Percentiles rank a stretch among this genome's conserved stretches.
Evolutionary conservation across 2,329 filamentous ascomycete species (phyloP).

Genomic region (Tolypocladium pustulatum): DNA sequence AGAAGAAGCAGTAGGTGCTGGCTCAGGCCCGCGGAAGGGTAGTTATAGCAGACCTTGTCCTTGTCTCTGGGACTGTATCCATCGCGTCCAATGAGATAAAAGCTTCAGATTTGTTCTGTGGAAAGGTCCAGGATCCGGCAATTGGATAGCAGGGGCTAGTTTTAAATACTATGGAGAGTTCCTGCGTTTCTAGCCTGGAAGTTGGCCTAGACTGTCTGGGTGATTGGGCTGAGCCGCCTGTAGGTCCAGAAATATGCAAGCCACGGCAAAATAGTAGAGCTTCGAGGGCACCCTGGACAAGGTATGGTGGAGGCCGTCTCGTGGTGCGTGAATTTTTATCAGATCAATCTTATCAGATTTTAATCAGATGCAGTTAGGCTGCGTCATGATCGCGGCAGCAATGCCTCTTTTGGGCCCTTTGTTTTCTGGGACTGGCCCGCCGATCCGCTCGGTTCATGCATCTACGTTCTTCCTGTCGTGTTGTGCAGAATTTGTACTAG

Average conservation of each 20-base stretch:
- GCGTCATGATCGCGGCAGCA: neutral
- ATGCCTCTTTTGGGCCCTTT: neutral
- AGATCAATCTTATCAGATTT: conserved; percentile 5
- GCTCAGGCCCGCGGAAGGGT: neutral
- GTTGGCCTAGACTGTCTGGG: neutral
- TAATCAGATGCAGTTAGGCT: neutral
- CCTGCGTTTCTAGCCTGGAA: neutral
- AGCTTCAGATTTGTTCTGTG: neutral
- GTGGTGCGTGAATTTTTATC: conserved; percentile 2
- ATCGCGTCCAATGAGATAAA: neutral
- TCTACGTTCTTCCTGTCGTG: neutral
- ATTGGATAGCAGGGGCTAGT: neutral
- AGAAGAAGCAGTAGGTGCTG: conserved; percentile 24
- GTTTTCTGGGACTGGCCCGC: neutral
- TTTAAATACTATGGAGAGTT: neutral
- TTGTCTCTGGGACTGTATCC: neutral
- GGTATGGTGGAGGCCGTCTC: neutral
- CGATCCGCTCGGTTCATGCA: neutral
- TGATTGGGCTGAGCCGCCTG: neutral
- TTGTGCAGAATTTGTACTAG: neutral
- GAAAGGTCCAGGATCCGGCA: neutral
- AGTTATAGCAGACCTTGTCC: neutral
- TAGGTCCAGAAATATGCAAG: neutral
- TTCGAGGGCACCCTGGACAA: neutral
- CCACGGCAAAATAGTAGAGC: neutral